These are phyloP conservation scores for Debaryomyces sp. DNA, from an alignment of 1,139 yeast species.

Conservation along the genomic window DNA sequence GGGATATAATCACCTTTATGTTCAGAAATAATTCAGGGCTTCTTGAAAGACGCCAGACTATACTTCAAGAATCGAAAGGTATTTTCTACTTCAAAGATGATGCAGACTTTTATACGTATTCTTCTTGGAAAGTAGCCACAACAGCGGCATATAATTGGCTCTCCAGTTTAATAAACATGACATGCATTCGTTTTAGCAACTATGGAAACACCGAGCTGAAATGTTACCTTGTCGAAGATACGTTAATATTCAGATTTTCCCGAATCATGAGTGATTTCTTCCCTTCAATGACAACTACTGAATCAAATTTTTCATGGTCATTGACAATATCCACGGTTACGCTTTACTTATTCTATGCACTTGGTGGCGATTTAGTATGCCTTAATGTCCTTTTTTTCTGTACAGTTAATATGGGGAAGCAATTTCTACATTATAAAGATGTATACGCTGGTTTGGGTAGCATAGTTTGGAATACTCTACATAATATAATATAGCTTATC, in stretches of 20 bases:
- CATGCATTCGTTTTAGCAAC: neutral
- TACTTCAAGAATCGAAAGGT: slow-evolving; percentile 15
- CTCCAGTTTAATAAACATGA: neutral
- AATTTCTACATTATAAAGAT: slow-evolving; percentile 10
- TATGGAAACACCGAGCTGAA: neutral
- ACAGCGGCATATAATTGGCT: slow-evolving; percentile 8
- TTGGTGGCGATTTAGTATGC: slow-evolving; percentile 34
- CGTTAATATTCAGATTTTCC: slow-evolving; percentile 34
- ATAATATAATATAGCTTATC: neutral
- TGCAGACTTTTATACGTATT: slow-evolving; percentile 8
- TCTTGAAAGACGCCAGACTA: slow-evolving; percentile 14
- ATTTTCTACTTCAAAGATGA: slow-evolving; percentile 15
- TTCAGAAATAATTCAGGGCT: slow-evolving; percentile 20
- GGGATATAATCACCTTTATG: slow-evolving; percentile 32
- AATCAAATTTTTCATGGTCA: neutral
- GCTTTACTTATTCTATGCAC: slow-evolving; percentile 29
- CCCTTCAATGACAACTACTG: slow-evolving; percentile 11
- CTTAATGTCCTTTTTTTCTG: slow-evolving; percentile 25
- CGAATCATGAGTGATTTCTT: slow-evolving; percentile 21
- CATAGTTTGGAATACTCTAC: slow-evolving; percentile 2
- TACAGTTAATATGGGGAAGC: neutral
- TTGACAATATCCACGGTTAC: slow-evolving; percentile 25
- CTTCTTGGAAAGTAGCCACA: slow-evolving; percentile 10
- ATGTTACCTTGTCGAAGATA: slow-evolving; percentile 7
- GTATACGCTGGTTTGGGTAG: slow-evolving; percentile 5